Conservation (phyloP, 139 green algal genomes). For the Diplosphaera chodatii region DNA sequence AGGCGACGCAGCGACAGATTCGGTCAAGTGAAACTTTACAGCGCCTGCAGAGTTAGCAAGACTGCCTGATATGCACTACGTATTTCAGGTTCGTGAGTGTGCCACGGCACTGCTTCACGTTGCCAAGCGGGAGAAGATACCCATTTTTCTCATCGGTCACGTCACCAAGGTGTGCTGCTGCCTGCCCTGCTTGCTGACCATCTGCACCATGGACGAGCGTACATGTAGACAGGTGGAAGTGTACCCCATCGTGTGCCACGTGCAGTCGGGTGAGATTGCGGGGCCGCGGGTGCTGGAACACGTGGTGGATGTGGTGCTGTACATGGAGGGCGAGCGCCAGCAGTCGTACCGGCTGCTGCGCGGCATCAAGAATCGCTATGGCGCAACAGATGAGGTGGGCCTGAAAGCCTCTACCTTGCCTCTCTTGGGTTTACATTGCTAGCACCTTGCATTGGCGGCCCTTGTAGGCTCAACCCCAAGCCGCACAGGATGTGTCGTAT, state of each 20-base stretch:
- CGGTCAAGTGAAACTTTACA: too few species aligned
- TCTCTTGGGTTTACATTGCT: too few species aligned
- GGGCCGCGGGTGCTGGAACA: constrained; percentile 91
- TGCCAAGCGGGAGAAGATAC: constrained; percentile 59
- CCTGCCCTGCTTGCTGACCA: background rate
- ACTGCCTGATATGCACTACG: too few species aligned
- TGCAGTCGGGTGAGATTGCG: constrained; percentile 59
- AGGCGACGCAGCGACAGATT: too few species aligned
- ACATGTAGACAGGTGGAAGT: too few species aligned
- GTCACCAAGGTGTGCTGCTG: constrained; percentile 45
- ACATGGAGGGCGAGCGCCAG: constrained; percentile 75
- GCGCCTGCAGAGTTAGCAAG: too few species aligned
- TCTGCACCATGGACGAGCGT: too few species aligned
- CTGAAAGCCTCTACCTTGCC: background rate
- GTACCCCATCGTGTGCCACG: too few species aligned
- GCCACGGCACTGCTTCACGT: constrained; percentile 70
- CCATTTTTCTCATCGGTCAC: constrained; percentile 79
- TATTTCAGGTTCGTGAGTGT: constrained; percentile 83
- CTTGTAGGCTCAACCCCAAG: too few species aligned
- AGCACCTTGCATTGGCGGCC: too few species aligned
- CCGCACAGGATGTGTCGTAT: too few species aligned
- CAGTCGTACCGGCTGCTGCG: constrained; percentile 49
- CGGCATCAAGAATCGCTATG: constrained; percentile 80
- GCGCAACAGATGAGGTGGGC: constrained; percentile 66
- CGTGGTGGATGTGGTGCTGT: constrained; percentile 93